These are phyloP conservation scores for Bipolaris gigantea DNA, from an alignment of 2,329 filamentous ascomycete genomes.

Conservation along the genomic window DNA sequence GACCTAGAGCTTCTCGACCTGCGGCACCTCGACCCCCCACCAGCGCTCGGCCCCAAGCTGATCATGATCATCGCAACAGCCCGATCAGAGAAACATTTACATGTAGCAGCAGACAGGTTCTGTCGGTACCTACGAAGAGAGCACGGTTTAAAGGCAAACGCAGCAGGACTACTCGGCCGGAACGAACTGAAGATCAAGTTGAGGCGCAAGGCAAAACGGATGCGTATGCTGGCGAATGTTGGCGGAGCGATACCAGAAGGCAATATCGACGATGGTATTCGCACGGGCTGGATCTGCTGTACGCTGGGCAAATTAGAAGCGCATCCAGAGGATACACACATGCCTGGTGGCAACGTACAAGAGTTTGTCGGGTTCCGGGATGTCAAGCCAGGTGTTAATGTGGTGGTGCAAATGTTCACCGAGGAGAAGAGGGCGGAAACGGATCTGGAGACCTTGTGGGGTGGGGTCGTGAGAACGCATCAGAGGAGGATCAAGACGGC, in stretches of 20 bases:
- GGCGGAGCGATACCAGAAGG: slow-evolving; percentile 58
- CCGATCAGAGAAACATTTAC: slow-evolving; percentile 88
- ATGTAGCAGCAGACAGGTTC: slow-evolving; percentile 86
- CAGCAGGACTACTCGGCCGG: slow-evolving; percentile 84
- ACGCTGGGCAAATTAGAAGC: slow-evolving; percentile 75
- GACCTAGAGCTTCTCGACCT: slow-evolving; percentile 80
- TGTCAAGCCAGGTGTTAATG: slow-evolving; percentile 57
- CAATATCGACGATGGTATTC: slow-evolving; percentile 78
- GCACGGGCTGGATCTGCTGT: slow-evolving; percentile 95
- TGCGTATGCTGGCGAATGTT: slow-evolving; percentile 75
- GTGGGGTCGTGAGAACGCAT: slow-evolving; percentile 50
- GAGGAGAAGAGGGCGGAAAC: slow-evolving; percentile 69
- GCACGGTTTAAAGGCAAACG: slow-evolving; percentile 72
- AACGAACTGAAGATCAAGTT: slow-evolving; percentile 91
- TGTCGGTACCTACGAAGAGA: slow-evolving; percentile 80
- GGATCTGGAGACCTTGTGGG: slow-evolving; percentile 68
- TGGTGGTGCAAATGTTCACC: slow-evolving; percentile 73
- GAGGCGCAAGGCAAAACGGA: slow-evolving; percentile 75
- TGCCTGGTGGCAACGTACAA: slow-evolving; percentile 44
- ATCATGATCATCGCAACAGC: slow-evolving; percentile 93
- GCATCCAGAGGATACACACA: slow-evolving; percentile 44
- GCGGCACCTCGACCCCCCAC: slow-evolving; percentile 78
- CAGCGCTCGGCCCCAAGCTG: slow-evolving; percentile 82
- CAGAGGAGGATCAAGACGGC: slow-evolving; percentile 43
- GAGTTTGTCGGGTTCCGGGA: slow-evolving; percentile 78